These are phyloP conservation scores for Solanum hybrid DNA, from an alignment of 305 asterid genomes.

Conservation along the genomic window DNA sequence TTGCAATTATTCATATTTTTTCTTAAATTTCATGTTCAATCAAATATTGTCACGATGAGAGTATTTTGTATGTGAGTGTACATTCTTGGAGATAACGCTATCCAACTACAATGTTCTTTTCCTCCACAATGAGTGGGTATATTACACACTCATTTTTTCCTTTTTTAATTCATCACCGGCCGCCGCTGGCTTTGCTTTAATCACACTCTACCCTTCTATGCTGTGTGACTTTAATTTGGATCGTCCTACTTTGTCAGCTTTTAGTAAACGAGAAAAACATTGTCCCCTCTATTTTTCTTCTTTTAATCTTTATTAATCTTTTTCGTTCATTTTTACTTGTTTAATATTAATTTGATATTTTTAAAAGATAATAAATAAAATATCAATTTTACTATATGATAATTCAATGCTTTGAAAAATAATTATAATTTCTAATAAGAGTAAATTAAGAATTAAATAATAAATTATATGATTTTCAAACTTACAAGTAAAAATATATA, in stretches of 20 bases:
- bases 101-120: background rate
- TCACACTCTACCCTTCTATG: background rate
- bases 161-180: background rate
- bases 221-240: background rate
- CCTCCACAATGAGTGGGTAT: background rate
- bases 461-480: too few relatives aligned
- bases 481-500: background rate
- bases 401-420: too few relatives aligned
- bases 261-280: background rate
- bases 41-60: background rate
- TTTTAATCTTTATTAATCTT: too few relatives aligned
- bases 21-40: background rate
- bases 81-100: background rate
- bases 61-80: background rate
- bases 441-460: background rate
- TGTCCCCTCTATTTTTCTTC: background rate
- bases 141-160: background rate
- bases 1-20: rapidly evolving
- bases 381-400: too few relatives aligned
- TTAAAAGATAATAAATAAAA: too few relatives aligned
- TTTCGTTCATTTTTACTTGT: too few relatives aligned
- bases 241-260: background rate
- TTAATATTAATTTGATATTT: too few relatives aligned
- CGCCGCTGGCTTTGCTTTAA: background rate
- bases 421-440: background rate